Evolutionary conservation across 148 eudicot species (phyloP).

Genomic region (Arbutus unedo): DNA sequence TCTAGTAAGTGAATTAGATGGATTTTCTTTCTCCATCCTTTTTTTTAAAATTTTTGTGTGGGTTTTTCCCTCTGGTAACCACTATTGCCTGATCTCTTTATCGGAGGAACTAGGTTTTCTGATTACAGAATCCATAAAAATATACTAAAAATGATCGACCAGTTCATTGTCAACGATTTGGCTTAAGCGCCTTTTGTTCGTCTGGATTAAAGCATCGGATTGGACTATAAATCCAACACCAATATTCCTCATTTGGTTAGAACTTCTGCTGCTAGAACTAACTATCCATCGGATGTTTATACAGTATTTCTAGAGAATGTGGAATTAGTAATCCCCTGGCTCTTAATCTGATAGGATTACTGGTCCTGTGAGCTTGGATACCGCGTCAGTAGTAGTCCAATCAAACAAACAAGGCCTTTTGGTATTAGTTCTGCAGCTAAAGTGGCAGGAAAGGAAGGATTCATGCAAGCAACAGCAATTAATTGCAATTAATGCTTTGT

Average conservation of each 20-base stretch:
- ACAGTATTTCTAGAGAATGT: neutral
- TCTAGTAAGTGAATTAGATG: neutral
- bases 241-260: neutral
- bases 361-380: neutral
- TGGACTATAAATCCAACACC: neutral
- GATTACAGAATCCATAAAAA: neutral
- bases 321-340: neutral
- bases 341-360: neutral
- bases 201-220: neutral
- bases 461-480: neutral
- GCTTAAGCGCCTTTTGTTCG: neutral
- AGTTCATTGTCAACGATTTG: neutral
- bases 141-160: too few species aligned
- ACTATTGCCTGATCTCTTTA: neutral
- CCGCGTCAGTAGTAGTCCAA: neutral
- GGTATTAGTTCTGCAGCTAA: neutral
- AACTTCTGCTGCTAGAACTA: neutral
- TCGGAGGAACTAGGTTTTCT: neutral
- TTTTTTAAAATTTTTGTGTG: too few species aligned
- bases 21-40: neutral
- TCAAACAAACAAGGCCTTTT: neutral
- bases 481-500: neutral
- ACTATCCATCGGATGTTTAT: neutral
- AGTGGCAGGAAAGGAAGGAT: conserved; percentile 1
- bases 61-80: neutral